Evolutionary conservation across 2,329 filamentous ascomycete species (phyloP).

Genomic region (Curvularia hawaiiensis): DNA sequence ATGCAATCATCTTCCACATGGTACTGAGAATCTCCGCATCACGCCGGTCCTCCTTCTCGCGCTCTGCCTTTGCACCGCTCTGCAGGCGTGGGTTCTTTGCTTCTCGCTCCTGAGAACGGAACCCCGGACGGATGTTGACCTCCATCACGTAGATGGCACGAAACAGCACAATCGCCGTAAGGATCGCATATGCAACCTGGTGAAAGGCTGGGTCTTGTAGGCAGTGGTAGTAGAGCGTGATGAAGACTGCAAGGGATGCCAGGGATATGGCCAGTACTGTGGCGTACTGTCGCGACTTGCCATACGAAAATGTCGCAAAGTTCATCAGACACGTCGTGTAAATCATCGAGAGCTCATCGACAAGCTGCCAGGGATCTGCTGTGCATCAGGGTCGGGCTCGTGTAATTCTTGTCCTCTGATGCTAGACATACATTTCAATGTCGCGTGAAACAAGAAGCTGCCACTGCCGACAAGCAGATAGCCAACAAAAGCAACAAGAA

Average conservation of each 20-base stretch:
- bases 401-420: not conserved
- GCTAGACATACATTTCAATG: conserved; percentile 61
- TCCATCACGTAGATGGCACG: conserved; percentile 82
- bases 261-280: conserved; percentile 63
- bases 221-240: conserved; percentile 81
- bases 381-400: conserved; percentile 60
- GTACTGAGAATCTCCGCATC: conserved; percentile 63
- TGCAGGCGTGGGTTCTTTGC: conserved; percentile 32
- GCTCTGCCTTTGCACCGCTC: conserved; percentile 40
- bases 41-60: conserved; percentile 58
- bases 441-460: conserved; percentile 68
- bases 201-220: conserved; percentile 84
- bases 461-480: conserved; percentile 66
- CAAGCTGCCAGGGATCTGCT: conserved; percentile 71
- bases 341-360: conserved; percentile 74
- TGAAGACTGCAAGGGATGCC: conserved; percentile 61
- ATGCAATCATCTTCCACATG: conserved; percentile 78
- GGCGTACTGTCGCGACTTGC: conserved; percentile 58
- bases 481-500: conserved; percentile 68
- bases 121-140: conserved; percentile 63
- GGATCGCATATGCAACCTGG: conserved; percentile 75
- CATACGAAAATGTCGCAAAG: conserved; percentile 77
- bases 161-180: conserved; percentile 73
- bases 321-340: conserved; percentile 72
- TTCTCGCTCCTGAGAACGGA: conserved; percentile 51